phyloP scores from a whole-genome alignment of 139 green algal genomes.

The Coelastrella sp. region DNA sequence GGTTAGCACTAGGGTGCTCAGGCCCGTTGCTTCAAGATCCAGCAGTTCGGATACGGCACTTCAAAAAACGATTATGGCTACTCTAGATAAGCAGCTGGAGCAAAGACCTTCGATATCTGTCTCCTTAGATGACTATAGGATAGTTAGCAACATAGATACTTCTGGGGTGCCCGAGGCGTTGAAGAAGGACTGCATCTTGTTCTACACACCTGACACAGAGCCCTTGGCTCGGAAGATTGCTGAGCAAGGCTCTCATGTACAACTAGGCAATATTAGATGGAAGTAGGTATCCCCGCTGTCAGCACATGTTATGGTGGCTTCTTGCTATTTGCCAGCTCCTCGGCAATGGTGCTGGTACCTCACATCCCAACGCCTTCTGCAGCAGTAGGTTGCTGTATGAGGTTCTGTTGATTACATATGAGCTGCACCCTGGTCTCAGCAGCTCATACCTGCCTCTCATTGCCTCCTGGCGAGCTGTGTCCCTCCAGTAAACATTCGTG shows the following conservation, averaged over 20 bases:
- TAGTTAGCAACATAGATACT: slow-evolving; percentile 54
- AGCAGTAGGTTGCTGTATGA: too few relatives aligned
- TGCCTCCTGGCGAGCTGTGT: too few relatives aligned
- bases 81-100: neutral
- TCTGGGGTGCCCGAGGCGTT: slow-evolving; percentile 51
- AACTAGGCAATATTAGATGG: slow-evolving; percentile 91
- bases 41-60: slow-evolving; percentile 1
- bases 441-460: too few relatives aligned
- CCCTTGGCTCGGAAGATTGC: slow-evolving; percentile 85
- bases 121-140: slow-evolving; percentile 62
- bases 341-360: too few relatives aligned
- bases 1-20: neutral
- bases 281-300: slow-evolving; percentile 59
- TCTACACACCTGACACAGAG: slow-evolving; percentile 90
- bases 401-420: too few relatives aligned
- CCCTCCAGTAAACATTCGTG: too few relatives aligned
- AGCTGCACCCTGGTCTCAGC: too few relatives aligned
- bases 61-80: slow-evolving; percentile 22
- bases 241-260: slow-evolving; percentile 69
- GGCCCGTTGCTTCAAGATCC: neutral
- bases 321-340: too few relatives aligned
- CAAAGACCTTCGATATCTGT: neutral
- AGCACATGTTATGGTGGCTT: too few relatives aligned
- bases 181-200: slow-evolving; percentile 91
- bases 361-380: too few relatives aligned